Base-by-base conservation (phyloP, 129 eudicot species). In the Flaveria bidentis region DNA sequence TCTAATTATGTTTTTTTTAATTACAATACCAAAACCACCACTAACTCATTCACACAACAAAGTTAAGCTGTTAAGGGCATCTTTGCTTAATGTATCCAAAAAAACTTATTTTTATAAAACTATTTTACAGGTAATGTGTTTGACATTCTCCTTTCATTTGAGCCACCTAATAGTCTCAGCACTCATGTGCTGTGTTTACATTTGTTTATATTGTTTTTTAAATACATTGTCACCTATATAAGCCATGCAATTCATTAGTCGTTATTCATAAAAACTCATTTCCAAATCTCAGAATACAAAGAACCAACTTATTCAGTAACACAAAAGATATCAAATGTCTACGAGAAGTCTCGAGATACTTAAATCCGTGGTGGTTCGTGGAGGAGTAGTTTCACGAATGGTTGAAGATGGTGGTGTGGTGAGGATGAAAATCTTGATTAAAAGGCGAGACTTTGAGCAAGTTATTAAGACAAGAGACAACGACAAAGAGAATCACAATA, bases 371-470 rank as follows among this genome's bases (percentile, higher is more conserved):
- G 68, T 74, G 56, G 78, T 65, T 65, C 74, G 67, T 9, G 85
- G 85, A 5, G 81, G 85, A 50, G 23, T 49, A 12, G 85, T 81
- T 47, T 75, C 85, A 22, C 72, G 67, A 22, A 69, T 69, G 11
- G 22, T 58, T 4, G 85, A 76, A 33, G 76, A 74, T 4, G 80
- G 66, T 69, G 84, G 81, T 2, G 67, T 67, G 39, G 72, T 81
- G 39, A 75, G 81, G 68, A 15, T 81, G 75, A 81, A 81, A 42
- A 75, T 75, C 56, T 61, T 81, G 65, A 67, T 81, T 33, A 81
- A 81, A 70, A 70, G 76, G 14, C 81, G 72, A 33, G 85, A 76
- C 15, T 50, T 81, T 5, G 67, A 81, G 51, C 85, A 81, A 60
- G 67, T 81, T 76, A 22, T 81, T 26, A 66, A 66, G 53, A 76